Evolutionary conservation across 768 basidiomycete species (phyloP).

Genomic region (Phylloporus rhodoxanthus): DNA sequence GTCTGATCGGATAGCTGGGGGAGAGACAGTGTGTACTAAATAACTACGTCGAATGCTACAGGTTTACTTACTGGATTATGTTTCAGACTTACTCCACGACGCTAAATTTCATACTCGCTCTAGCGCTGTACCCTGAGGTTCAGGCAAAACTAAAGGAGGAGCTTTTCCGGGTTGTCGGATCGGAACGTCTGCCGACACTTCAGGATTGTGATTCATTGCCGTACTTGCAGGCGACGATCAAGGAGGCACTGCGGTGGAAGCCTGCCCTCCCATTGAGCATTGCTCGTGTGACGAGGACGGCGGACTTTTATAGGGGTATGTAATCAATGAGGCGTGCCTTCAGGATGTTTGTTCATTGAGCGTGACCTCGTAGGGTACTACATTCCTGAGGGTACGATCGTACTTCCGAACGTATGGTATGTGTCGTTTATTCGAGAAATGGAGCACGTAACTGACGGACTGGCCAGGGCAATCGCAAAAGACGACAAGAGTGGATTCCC

Average conservation of each 20-base stretch:
- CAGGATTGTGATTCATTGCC: conserved; percentile 36
- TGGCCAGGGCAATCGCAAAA: conserved; percentile 12
- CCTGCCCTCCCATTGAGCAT: conserved; percentile 9
- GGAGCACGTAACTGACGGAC: neutral
- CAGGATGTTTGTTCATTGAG: neutral
- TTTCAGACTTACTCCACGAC: conserved; percentile 14
- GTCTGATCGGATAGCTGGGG: too few relatives aligned
- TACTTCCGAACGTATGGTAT: neutral
- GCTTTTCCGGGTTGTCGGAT: conserved; percentile 38
- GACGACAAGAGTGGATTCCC: conserved; percentile 17
- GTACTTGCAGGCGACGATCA: conserved; percentile 40
- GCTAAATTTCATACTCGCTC: conserved; percentile 15
- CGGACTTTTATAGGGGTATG: conserved; percentile 11
- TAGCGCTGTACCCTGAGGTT: conserved; percentile 34
- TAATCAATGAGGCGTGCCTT: neutral
- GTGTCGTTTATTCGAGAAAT: neutral
- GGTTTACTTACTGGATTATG: neutral
- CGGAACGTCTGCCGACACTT: conserved; percentile 40
- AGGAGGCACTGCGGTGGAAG: conserved; percentile 18
- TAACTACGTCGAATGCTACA: too few relatives aligned
- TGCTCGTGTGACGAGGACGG: conserved; percentile 5
- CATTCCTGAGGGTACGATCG: conserved; percentile 4
- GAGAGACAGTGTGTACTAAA: too few relatives aligned
- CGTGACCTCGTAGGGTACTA: neutral
- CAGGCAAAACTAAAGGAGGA: conserved; percentile 36